Conservation (phyloP, 345 rosid species). For the Eucalyptus guilfoylei region DNA sequence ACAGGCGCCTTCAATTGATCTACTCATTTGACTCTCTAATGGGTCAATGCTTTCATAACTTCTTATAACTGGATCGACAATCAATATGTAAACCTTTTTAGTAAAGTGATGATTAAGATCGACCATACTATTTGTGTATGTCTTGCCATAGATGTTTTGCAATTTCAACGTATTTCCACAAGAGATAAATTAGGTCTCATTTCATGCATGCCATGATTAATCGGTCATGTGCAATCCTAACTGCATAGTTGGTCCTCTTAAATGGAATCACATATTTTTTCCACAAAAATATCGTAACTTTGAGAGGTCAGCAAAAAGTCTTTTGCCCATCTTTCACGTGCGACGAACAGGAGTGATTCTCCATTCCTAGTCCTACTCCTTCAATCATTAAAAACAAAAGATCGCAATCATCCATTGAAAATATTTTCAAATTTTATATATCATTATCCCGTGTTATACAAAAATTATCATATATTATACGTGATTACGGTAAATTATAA, state of each 20-base stretch:
- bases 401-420: not conserved
- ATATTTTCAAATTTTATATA: no score
- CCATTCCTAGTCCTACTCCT: not conserved
- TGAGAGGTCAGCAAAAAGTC: no score
- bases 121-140: no score
- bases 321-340: no score
- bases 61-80: not conserved
- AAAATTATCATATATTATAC: rapidly evolving
- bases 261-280: not conserved
- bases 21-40: not conserved
- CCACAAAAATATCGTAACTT: no score
- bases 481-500: not conserved
- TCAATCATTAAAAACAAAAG: not conserved
- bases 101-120: not conserved
- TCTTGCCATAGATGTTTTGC: not conserved
- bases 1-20: not conserved
- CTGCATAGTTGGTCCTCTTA: not conserved
- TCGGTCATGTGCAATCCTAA: not conserved
- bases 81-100: not conserved
- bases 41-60: not conserved
- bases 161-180: not conserved
- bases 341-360: not conserved
- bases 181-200: not conserved
- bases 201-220: not conserved
- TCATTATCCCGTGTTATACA: not conserved